Evolutionary conservation across 441 rosid species (phyloP).

Genomic region (Populus hybrid): DNA sequence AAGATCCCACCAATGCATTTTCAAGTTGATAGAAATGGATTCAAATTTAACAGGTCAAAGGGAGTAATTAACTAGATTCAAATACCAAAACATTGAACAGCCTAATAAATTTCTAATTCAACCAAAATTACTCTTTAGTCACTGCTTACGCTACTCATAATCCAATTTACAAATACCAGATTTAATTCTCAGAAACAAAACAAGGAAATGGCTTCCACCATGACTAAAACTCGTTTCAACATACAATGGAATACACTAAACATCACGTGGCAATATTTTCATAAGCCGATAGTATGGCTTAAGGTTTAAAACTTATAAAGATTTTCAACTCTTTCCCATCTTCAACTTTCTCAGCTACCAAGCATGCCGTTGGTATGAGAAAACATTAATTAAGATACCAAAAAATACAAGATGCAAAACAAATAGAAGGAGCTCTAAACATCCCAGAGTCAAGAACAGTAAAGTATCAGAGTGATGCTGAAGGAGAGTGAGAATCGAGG

Average conservation of each 20-base stretch:
- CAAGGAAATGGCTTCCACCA: neutral
- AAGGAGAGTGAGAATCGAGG: neutral
- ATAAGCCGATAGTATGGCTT: neutral
- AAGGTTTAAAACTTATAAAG: neutral
- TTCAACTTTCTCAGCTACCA: neutral
- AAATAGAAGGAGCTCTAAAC: neutral
- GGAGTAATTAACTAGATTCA: neutral
- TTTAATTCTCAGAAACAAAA: neutral
- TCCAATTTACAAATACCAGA: neutral
- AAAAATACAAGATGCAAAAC: neutral
- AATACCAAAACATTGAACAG: neutral
- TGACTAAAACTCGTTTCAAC: neutral
- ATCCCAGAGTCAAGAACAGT: neutral
- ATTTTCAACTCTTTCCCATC: neutral
- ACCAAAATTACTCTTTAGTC: neutral
- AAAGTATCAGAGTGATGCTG: neutral
- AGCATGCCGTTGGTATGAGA: neutral
- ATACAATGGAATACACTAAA: neutral
- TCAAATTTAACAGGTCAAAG: neutral
- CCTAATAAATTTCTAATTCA: neutral
- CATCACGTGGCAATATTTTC: neutral
- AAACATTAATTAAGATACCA: neutral
- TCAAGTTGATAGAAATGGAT: neutral
- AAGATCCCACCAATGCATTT: neutral
- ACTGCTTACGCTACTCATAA: neutral